Evolutionary conservation across 257 asterid species (phyloP), one percentile per base, ranked within the genome.

Genomic region (Scutellaria galericulata): DNA sequence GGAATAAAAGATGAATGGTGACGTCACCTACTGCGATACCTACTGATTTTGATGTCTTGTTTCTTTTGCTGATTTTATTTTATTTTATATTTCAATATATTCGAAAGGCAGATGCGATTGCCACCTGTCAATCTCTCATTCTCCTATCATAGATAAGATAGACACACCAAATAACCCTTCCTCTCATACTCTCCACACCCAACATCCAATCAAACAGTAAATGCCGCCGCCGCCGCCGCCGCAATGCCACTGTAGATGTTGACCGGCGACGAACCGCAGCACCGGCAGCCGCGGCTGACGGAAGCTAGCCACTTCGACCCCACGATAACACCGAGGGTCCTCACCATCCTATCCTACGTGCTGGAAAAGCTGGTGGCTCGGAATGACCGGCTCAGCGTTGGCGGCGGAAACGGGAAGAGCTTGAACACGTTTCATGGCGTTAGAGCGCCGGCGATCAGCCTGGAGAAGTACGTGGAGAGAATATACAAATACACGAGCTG

Each of bases 401-500:
- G 14, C 24, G 41, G 46, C 35, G 59, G 22, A 0, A 9, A 37
- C 11, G 83, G 88, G 59, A 86, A 64, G 73, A 81, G 81, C 74
- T 59, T 93, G 79, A 83, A 76, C 70, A 81, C 84, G 2, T 93
- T 93, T 57, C 86, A 90, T 42, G 98, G 96, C 5, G 86, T 86
- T 0, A 64, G 94, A 40, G 78, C 92, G 5, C 97, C 97, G 64
- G 84, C 79, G 27, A 93, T 93, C 9, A 86, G 89, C 37, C 83
- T 93, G 69, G 83, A 78, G 1, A 89, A 89, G 68, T 90, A 93
- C 60, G 68, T 91, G 66, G 94, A 93, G 85, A 83, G 98, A 51
- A 89, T 93, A 41, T 91, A 87, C 51, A 93, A 93, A 79, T 93
- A 93, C 83, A 85, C 96, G 11, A 78, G 81, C 71, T 93, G 96